Conservation (phyloP, 2,329 filamentous ascomycete genomes). For the Helminthosporium solani region DNA sequence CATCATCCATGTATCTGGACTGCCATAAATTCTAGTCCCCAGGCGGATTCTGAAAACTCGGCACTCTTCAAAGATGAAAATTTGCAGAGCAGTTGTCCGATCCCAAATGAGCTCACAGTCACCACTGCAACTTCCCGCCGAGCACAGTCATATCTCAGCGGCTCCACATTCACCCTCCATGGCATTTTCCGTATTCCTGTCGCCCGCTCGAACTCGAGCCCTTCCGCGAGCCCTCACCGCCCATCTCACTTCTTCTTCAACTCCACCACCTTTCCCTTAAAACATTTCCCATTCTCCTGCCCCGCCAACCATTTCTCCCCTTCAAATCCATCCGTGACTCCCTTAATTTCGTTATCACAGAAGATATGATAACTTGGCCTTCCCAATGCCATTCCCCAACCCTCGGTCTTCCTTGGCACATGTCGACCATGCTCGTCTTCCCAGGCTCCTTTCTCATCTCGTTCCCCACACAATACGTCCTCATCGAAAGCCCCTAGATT, state of each 20-base stretch:
- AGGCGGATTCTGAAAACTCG: too few relatives aligned
- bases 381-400: constrained; percentile 19
- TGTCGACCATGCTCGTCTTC: constrained; percentile 23
- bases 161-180: too few relatives aligned
- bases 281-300: constrained; percentile 13
- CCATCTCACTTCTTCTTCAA: constrained; percentile 6
- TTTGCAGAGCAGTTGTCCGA: too few relatives aligned
- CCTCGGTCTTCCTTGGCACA: constrained; percentile 18
- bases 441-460: constrained; percentile 21
- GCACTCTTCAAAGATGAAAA: too few relatives aligned
- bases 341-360: constrained; percentile 26
- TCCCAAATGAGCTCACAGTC: too few relatives aligned
- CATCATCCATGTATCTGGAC: too few relatives aligned
- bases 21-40: too few relatives aligned
- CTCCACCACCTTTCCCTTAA: constrained; percentile 14
- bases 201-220: neutral
- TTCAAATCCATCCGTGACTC: constrained; percentile 25
- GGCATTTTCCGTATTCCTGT: neutral
- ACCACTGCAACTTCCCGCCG: too few relatives aligned
- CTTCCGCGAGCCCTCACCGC: neutral
- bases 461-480: constrained; percentile 23
- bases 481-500: constrained; percentile 29
- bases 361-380: constrained; percentile 23
- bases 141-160: too few relatives aligned
- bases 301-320: constrained; percentile 22